Evolutionary conservation across 73 alveolate genomes (phyloP).

Genomic region (Tetrahymena borealis): DNA sequence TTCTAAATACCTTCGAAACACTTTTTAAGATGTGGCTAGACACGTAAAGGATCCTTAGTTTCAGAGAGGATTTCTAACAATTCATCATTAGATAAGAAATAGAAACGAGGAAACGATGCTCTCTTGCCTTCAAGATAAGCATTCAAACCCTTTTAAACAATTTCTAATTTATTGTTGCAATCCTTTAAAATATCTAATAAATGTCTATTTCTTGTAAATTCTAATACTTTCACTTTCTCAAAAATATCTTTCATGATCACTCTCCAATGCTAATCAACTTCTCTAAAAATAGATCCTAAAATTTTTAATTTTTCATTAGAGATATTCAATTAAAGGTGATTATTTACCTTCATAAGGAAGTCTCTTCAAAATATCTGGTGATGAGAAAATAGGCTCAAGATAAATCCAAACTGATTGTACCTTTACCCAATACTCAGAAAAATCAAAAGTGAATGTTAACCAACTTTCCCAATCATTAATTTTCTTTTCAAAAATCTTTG

Average conservation of each 20-base stretch:
- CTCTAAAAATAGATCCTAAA: slow-evolving; percentile 83
- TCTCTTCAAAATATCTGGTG: slow-evolving; percentile 95
- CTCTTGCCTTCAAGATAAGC: neutral
- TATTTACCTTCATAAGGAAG: slow-evolving; percentile 83
- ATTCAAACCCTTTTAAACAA: slow-evolving; percentile 81
- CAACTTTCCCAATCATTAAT: slow-evolving; percentile 87
- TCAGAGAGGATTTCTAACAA: slow-evolving; percentile 90
- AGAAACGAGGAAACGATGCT: neutral
- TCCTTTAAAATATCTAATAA: slow-evolving; percentile 73
- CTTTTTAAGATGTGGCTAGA: slow-evolving; percentile 89
- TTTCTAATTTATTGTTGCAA: slow-evolving; percentile 94
- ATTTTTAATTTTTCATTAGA: too few relatives aligned
- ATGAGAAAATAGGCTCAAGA: slow-evolving; percentile 93
- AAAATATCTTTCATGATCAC: slow-evolving; percentile 72
- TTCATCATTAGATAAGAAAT: slow-evolving; percentile 73
- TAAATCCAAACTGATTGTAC: slow-evolving; percentile 91
- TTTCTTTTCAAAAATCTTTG: slow-evolving; percentile 60
- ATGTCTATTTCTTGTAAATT: slow-evolving; percentile 72
- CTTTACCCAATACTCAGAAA: slow-evolving; percentile 88
- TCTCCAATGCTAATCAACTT: slow-evolving; percentile 91
- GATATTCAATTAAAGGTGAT: too few relatives aligned
- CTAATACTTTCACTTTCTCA: slow-evolving; percentile 66
- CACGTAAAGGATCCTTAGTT: slow-evolving; percentile 88
- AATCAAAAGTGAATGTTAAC: slow-evolving; percentile 62
- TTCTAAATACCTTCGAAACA: slow-evolving; percentile 88